Evolutionary conservation across 78 protist species (phyloP), one percentile per base, ranked within the genome.

Genomic region (Dictyostelium intermedium): DNA sequence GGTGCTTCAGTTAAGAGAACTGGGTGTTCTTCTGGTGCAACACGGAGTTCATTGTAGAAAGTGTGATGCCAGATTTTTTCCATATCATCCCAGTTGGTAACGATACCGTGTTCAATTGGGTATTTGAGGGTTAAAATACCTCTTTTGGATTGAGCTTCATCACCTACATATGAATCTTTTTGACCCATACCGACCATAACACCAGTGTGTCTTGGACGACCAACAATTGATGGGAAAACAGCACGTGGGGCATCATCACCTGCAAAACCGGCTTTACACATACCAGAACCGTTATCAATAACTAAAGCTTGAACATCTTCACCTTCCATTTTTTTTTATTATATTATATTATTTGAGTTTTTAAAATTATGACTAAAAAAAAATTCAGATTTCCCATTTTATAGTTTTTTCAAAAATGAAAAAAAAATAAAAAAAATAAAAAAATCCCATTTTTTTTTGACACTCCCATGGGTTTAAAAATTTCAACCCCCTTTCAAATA

Each of bases 1-100:
- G 99, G 98, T 27, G 98, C 97, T 87, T 98, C 99, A 18, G 98
- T 95, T 66, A 98, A 83, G 43, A 98, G 95, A 20, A 98, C 87
- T 72, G 98, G 98, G 83, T 97, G 98, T 35, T 63, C 73, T 63
- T 63, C 73, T 63, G 73, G 73, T 20, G 98, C 91, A 91, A 39
- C 56, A 45, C 93, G 77, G 14, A 83, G 60, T 73, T 91, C 91
- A 66, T 89, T 82, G 76, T 89, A 70, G 60, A 89, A 89, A 9
- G 73, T 27, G 27, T 74, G 72, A 85, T 37, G 27, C 91, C 91
- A 85, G 25, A 85, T 32, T 35, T 66, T 85, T 34, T 85, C 86
- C 86, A 82, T 82, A 82, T 60, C 74, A 60, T 82, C 86, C 86
- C 86, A 82, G 2, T 82, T 60, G 76, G 20, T 66, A 32, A 85